These are phyloP conservation scores for Zygosaccharomyces pseudobailii DNA, from an alignment of 1,139 yeast species.

Conservation along the genomic window DNA sequence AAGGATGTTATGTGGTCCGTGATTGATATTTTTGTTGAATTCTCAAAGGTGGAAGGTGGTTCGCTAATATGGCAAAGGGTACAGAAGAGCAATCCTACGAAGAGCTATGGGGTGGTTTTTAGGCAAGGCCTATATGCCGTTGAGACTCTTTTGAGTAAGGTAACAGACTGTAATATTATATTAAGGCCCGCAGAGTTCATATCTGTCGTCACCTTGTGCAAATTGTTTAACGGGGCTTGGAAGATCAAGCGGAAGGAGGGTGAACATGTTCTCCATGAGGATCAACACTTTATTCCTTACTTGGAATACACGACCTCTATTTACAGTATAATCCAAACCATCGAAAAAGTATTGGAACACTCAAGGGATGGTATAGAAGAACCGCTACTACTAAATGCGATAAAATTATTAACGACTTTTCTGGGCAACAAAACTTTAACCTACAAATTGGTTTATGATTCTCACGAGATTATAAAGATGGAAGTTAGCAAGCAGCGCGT, in stretches of 20 bases:
- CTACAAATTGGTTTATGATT: constrained; percentile 24
- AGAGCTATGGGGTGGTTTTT: constrained; percentile 62
- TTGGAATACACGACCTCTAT: constrained; percentile 45
- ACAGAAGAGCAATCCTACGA: constrained; percentile 62
- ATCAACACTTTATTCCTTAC: constrained; percentile 46
- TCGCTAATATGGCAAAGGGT: constrained; percentile 52
- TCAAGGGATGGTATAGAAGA: constrained; percentile 24
- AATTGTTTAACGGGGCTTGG: constrained; percentile 56
- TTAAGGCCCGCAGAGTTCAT: constrained; percentile 37
- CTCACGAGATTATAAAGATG: constrained; percentile 35
- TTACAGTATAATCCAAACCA: constrained; percentile 42
- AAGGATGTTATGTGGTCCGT: constrained; percentile 47
- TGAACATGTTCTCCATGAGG: constrained; percentile 61
- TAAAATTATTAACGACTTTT: constrained; percentile 37
- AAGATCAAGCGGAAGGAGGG: constrained; percentile 55
- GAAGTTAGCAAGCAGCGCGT: constrained; percentile 46
- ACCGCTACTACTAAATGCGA: constrained; percentile 30
- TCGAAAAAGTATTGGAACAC: constrained; percentile 39
- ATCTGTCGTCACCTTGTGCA: constrained; percentile 41
- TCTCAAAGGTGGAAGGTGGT: constrained; percentile 38
- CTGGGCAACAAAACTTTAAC: constrained; percentile 26
- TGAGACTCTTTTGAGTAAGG: constrained; percentile 42
- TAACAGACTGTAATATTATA: constrained; percentile 29
- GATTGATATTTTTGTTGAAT: constrained; percentile 43
- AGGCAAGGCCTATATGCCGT: constrained; percentile 55